Conservation (phyloP, 805 yeast species). For the Spathaspora sp. region DNA sequence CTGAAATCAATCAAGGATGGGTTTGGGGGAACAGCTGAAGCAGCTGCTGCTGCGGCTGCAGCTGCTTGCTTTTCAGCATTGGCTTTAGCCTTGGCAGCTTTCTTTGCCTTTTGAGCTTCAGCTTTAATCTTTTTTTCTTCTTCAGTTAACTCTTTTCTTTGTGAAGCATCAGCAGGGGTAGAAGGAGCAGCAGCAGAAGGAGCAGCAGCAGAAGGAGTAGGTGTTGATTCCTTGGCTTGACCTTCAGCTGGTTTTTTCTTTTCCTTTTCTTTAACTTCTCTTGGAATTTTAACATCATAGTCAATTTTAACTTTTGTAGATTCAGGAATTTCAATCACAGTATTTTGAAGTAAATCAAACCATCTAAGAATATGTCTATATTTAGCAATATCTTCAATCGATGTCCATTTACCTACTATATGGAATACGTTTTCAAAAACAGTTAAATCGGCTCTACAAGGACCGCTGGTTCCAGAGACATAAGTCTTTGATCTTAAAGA, state of each 20-base stretch:
- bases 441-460: conserved; percentile 67
- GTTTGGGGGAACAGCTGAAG: conserved; percentile 51
- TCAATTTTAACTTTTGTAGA: conserved; percentile 56
- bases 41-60: conserved; percentile 48
- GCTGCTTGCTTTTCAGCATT: conserved; percentile 48
- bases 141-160: conserved; percentile 25
- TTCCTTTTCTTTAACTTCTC: conserved; percentile 70
- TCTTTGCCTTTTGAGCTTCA: conserved; percentile 61
- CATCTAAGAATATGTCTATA: conserved; percentile 89
- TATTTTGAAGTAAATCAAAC: conserved; percentile 82
- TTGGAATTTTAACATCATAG: conserved; percentile 61
- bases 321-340: conserved; percentile 48
- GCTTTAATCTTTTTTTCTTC: conserved; percentile 44
- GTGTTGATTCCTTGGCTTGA: conserved; percentile 29
- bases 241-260: conserved; percentile 48
- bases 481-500: conserved; percentile 67
- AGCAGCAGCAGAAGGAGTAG: too few species aligned
- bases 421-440: conserved; percentile 68
- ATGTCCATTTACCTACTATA: conserved; percentile 51
- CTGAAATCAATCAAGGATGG: conserved; percentile 89
- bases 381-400: conserved; percentile 51
- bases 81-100: conserved; percentile 60
- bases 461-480: conserved; percentile 53
- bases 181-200: conserved; percentile 17
- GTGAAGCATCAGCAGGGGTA: neutral